A percentile compares a stretch with the other conserved stretches of the same genome.
Conservation (phyloP, 345 rosid genomes). For the Salix suchowensis region DNA sequence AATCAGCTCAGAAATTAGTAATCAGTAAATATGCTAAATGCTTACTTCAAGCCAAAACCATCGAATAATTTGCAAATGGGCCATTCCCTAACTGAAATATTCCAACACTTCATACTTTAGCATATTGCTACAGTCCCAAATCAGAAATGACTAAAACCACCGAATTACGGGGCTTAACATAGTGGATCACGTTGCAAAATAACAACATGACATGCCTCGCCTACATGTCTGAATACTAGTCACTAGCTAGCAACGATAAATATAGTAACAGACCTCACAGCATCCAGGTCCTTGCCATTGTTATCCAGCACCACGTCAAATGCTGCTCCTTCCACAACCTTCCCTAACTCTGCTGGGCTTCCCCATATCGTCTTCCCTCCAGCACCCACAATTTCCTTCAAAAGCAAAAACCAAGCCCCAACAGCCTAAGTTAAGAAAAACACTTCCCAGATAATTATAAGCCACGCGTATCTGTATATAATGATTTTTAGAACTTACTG, state of each 20-base stretch:
- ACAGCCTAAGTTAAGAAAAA: background rate
- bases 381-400: conserved; percentile 74
- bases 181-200: background rate
- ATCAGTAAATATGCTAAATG: no score
- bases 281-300: conserved; percentile 85
- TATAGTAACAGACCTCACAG: conserved; percentile 56
- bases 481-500: conserved; percentile 34
- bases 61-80: background rate
- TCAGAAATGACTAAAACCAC: background rate
- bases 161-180: background rate
- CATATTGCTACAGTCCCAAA: background rate
- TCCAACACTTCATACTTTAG: background rate
- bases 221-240: background rate
- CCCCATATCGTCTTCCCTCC: conserved; percentile 96
- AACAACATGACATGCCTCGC: background rate
- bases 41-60: background rate
- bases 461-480: background rate
- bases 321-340: conserved; percentile 51
- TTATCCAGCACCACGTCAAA: conserved; percentile 90
- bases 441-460: background rate
- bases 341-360: conserved; percentile 68
- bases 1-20: background rate
- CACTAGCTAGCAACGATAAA: background rate
- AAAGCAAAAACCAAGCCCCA: background rate
- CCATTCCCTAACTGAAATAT: background rate